Conservation (phyloP, 2,329 filamentous ascomycete genomes). For the Colletotrichum tofieldiae region DNA sequence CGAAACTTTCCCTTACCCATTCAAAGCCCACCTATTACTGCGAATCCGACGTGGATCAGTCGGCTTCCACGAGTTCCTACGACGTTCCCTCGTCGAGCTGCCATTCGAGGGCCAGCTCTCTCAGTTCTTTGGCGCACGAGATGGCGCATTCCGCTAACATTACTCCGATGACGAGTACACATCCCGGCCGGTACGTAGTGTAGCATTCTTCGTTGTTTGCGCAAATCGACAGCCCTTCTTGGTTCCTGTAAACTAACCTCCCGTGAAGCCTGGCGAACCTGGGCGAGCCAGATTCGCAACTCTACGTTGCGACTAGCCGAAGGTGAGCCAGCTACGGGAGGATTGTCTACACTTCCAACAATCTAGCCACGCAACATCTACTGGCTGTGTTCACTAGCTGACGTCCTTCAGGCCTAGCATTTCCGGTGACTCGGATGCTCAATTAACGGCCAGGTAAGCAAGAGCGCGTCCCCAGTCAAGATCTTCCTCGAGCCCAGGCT, state of each 20-base stretch:
- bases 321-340: constrained; percentile 15
- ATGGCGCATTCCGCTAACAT: constrained; percentile 43
- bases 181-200: constrained; percentile 47
- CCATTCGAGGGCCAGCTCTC: constrained; percentile 52
- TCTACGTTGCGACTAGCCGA: constrained; percentile 20
- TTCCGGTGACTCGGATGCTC: constrained; percentile 39
- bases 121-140: constrained; percentile 49
- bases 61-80: constrained; percentile 46
- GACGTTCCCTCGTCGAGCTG: constrained; percentile 45
- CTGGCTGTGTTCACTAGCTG: not conserved
- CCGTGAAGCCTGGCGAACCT: constrained; percentile 22
- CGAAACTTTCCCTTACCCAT: constrained; percentile 49
- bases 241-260: not conserved
- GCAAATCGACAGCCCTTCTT: not conserved
- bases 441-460: constrained; percentile 45
- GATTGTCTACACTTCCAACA: no score
- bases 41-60: constrained; percentile 45
- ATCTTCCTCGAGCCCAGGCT: not conserved
- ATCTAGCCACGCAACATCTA: not conserved
- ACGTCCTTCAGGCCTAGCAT: constrained; percentile 24
- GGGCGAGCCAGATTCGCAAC: constrained; percentile 22
- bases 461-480: not conserved
- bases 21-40: constrained; percentile 44
- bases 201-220: not conserved
- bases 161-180: constrained; percentile 46